Conservation (phyloP, 495 filamentous ascomycete genomes). For the Penicillium pancosmium region DNA sequence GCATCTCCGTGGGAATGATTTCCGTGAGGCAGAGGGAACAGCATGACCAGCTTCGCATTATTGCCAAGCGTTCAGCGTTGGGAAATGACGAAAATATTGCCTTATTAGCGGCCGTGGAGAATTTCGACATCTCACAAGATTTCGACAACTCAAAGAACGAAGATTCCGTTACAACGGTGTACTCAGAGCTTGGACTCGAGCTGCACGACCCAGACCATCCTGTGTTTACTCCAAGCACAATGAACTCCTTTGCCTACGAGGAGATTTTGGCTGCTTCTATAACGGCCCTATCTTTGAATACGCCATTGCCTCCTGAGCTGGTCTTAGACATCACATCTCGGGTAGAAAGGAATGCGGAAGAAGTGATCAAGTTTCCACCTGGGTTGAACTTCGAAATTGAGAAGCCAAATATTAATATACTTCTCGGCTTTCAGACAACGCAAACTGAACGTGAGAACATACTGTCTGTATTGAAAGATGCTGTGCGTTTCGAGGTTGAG, state of each 20-base stretch:
- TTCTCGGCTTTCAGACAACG: constrained; percentile 9
- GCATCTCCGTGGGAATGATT: constrained; percentile 10
- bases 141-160: background rate
- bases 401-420: constrained; percentile 5
- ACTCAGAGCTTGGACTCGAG: constrained; percentile 11
- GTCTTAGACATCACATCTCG: background rate
- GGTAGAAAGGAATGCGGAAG: background rate
- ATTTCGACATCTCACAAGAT: constrained; percentile 4
- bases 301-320: constrained; percentile 4
- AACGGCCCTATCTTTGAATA: background rate
- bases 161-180: background rate
- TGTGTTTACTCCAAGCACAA: constrained; percentile 3
- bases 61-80: constrained; percentile 10
- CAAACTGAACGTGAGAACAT: constrained; percentile 5
- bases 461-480: background rate
- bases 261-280: background rate
- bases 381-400: background rate
- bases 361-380: background rate
- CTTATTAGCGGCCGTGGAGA: background rate
- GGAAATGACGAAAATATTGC: background rate
- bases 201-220: constrained; percentile 16
- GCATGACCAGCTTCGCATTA: background rate
- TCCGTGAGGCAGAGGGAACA: background rate
- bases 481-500: background rate
- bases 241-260: background rate